Evolutionary conservation across 352 stramenopile genomes (phyloP).

Genomic region (Saprolegnia parasitica): DNA sequence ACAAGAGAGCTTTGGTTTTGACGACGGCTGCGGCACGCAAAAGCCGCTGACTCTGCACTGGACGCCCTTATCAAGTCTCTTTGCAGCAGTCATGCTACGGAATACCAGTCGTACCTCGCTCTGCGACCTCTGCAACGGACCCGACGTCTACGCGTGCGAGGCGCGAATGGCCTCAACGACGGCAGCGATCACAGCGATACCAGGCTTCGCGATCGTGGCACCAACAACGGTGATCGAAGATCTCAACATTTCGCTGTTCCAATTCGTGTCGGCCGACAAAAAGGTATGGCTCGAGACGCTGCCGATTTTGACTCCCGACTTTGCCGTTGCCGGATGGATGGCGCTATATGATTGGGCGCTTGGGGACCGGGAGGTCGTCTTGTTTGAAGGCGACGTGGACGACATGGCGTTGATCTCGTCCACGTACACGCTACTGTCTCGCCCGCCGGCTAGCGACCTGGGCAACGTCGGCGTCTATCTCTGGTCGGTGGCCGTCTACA

Average conservation of each 20-base stretch:
- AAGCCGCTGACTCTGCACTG: neutral
- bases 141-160: neutral
- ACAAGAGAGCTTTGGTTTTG: conserved; percentile 8
- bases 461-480: neutral
- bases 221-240: no score
- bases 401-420: neutral
- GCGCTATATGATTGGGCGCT: conserved; percentile 1
- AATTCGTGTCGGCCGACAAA: neutral
- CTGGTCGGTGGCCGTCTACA: neutral
- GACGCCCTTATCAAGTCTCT: neutral
- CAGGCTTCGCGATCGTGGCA: no score
- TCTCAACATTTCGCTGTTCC: neutral
- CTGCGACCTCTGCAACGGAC: neutral
- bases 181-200: no score
- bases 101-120: neutral
- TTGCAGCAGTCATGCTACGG: neutral
- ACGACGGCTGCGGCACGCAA: conserved; percentile 6
- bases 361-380: neutral
- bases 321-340: neutral
- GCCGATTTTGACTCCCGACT: neutral
- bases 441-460: neutral
- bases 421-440: neutral
- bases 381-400: neutral
- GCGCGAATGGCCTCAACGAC: no score
- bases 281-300: neutral